Conservation (phyloP, 345 rosid species). For the Citrus medica region DNA sequence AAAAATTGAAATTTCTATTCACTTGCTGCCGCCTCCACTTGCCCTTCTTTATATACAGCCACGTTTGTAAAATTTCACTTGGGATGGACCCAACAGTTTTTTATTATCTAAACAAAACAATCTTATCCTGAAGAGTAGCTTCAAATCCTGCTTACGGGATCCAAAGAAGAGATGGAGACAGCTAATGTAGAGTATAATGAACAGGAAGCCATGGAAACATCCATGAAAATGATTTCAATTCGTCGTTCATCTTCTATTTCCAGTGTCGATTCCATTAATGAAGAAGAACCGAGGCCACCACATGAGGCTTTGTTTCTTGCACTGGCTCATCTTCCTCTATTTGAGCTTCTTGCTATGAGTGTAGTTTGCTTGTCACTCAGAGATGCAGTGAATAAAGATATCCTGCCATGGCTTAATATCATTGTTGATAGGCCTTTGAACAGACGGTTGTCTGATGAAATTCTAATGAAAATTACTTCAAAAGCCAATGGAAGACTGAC, state of each 20-base stretch:
- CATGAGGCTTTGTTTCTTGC: slow-evolving; percentile 56
- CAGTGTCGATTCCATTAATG: neutral
- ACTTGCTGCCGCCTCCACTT: no score
- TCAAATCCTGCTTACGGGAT: neutral
- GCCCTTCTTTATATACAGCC: no score
- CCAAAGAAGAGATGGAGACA: neutral
- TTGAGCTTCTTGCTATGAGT: slow-evolving; percentile 54
- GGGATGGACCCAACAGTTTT: no score
- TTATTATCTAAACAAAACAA: neutral
- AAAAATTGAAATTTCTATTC: no score
- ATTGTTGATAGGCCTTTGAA: slow-evolving; percentile 41
- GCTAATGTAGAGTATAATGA: neutral
- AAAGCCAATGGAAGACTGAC: slow-evolving; percentile 53
- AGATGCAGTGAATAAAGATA: slow-evolving; percentile 46
- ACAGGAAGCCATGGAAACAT: neutral
- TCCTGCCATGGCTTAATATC: slow-evolving; percentile 54
- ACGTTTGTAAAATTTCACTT: no score
- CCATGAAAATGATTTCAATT: neutral
- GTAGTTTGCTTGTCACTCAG: slow-evolving; percentile 46
- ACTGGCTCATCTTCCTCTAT: slow-evolving; percentile 55
- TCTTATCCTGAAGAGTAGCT: neutral
- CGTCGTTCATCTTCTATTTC: neutral
- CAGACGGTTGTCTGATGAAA: slow-evolving; percentile 45
- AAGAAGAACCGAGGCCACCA: slow-evolving; percentile 31
- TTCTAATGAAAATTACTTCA: slow-evolving; percentile 38